These are phyloP conservation scores for Colletotrichum plurivorum DNA, from an alignment of 2,329 filamentous ascomycete genomes.

Conservation along the genomic window DNA sequence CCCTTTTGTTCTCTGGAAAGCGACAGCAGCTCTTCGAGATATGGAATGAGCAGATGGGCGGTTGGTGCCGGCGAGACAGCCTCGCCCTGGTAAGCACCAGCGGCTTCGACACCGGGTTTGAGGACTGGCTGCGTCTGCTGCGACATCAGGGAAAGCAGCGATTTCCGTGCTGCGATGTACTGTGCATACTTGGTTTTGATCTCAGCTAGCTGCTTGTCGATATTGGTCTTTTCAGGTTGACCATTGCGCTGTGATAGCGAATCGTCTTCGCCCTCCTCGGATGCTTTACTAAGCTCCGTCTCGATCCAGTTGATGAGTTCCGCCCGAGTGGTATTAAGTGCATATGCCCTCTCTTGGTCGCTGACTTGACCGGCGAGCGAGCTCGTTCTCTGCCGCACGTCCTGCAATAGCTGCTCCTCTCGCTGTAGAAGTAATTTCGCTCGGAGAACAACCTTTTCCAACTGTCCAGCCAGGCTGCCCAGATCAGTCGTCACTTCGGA, in stretches of 20 bases:
- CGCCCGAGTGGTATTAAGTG: slow-evolving; percentile 69
- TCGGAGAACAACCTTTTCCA: slow-evolving; percentile 72
- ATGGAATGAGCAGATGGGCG: slow-evolving; percentile 67
- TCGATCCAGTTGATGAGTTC: slow-evolving; percentile 78
- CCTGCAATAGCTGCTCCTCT: slow-evolving; percentile 69
- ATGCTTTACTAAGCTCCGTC: slow-evolving; percentile 69
- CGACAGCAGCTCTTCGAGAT: slow-evolving; percentile 66
- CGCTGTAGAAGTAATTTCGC: slow-evolving; percentile 70
- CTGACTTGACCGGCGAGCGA: slow-evolving; percentile 52
- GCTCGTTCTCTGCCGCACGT: slow-evolving; percentile 43
- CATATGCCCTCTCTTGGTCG: slow-evolving; percentile 61
- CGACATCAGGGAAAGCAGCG: slow-evolving; percentile 59
- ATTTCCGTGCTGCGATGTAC: slow-evolving; percentile 66
- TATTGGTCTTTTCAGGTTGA: slow-evolving; percentile 44
- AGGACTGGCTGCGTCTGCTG: slow-evolving; percentile 49
- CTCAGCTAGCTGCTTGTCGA: slow-evolving; percentile 57
- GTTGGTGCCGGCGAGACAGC: slow-evolving; percentile 43
- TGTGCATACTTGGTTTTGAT: slow-evolving; percentile 68
- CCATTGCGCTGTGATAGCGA: slow-evolving; percentile 40
- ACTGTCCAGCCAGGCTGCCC: slow-evolving; percentile 61
- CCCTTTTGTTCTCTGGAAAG: slow-evolving; percentile 70
- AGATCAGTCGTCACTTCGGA: slow-evolving; percentile 57
- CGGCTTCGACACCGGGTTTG: slow-evolving; percentile 23
- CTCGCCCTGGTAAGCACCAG: slow-evolving; percentile 32
- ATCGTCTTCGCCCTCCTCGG: slow-evolving; percentile 48